Evolutionary conservation across 495 filamentous ascomycete genomes (phyloP).

Genomic region (Penicillium daleae): DNA sequence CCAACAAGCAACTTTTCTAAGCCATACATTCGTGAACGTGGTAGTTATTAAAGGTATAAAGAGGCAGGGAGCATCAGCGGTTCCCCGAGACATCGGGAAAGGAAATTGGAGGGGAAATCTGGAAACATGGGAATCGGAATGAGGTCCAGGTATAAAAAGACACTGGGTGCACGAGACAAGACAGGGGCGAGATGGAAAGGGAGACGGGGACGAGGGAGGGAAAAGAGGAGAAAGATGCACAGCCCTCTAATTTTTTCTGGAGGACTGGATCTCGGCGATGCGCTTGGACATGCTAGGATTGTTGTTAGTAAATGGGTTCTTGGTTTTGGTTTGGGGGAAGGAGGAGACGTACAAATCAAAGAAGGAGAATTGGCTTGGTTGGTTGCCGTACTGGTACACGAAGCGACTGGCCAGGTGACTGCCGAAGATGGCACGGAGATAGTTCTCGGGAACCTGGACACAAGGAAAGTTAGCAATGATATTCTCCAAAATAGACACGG

Average conservation of each 20-base stretch:
- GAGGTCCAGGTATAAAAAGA: not conserved
- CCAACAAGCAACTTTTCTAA: constrained; percentile 23
- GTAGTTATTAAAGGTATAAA: constrained; percentile 7
- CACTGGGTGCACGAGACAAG: not conserved
- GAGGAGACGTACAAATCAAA: constrained; percentile 87
- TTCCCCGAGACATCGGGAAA: no score
- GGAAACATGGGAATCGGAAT: not conserved
- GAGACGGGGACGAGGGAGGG: no score
- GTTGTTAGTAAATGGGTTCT: constrained; percentile 22
- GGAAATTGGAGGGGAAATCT: no score
- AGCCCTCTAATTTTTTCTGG: constrained; percentile 15
- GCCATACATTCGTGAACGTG: constrained; percentile 37
- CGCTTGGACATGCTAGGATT: constrained; percentile 58
- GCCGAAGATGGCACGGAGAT: constrained; percentile 93
- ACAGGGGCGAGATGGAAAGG: constrained; percentile 1
- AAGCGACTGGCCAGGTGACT: constrained; percentile 93
- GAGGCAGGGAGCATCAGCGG: constrained; percentile 28
- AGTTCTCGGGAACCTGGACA: constrained; percentile 80
- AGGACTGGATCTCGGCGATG: constrained; percentile 40
- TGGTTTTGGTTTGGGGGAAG: not conserved
- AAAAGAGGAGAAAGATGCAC: no score
- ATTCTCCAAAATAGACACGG: not conserved
- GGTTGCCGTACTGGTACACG: constrained; percentile 91
- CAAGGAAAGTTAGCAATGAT: constrained; percentile 16
- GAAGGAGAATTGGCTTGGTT: constrained; percentile 95